Evolutionary conservation across 371 early-diverging fungal species (phyloP).

Genomic region (Syncephalastrum contaminatum): DNA sequence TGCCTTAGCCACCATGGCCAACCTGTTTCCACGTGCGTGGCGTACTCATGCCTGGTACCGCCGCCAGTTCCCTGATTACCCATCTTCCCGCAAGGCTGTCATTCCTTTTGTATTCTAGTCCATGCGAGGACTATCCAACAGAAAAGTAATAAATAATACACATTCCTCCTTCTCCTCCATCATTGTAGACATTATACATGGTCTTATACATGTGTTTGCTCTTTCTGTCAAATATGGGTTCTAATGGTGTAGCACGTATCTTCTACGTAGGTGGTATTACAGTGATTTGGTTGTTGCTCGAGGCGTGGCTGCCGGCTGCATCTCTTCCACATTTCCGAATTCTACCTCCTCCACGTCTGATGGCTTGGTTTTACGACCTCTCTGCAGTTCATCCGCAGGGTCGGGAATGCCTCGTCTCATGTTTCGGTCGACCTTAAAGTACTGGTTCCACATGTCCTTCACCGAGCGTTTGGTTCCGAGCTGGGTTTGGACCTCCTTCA

Average conservation of each 20-base stretch:
- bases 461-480: constrained; percentile 20
- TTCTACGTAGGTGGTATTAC: no score
- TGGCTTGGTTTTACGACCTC: not conserved
- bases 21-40: constrained; percentile 61
- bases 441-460: constrained; percentile 47
- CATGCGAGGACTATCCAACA: not conserved
- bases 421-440: constrained; percentile 6
- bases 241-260: no score
- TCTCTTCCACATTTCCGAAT: not conserved
- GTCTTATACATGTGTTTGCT: no score
- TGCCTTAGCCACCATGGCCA: constrained; percentile 47
- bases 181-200: no score
- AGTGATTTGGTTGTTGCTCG: no score
- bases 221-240: no score
- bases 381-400: not conserved
- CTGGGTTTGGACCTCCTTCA: constrained; percentile 23
- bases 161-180: no score
- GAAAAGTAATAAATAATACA: not conserved
- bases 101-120: constrained; percentile 58
- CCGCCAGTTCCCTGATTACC: constrained; percentile 43
- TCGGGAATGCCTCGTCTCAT: not conserved
- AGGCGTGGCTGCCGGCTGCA: no score
- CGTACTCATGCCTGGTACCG: constrained; percentile 63
- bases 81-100: constrained; percentile 57
- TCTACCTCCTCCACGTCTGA: not conserved